phyloP scores from a whole-genome alignment of 2,329 filamentous ascomycete genomes.

The Penicillium sp. region DNA sequence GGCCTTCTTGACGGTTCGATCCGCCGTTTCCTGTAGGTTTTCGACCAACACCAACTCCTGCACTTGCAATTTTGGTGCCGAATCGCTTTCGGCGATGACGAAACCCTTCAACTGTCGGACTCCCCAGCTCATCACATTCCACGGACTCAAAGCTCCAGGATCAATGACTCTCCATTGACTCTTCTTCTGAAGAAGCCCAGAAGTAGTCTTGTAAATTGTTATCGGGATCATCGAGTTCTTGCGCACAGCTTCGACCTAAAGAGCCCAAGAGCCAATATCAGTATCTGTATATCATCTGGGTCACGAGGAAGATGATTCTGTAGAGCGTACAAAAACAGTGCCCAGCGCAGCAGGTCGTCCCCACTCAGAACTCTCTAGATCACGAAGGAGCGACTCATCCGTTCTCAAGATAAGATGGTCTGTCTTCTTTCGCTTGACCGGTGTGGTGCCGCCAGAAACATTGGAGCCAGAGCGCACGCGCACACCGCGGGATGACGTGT shows the following conservation, averaged over 20 bases:
- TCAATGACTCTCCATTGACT: conserved; percentile 62
- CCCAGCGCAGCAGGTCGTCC: conserved; percentile 80
- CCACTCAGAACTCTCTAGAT: conserved; percentile 74
- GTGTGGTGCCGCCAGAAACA: background rate
- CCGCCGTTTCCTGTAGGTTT: conserved; percentile 61
- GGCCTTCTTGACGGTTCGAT: conserved; percentile 53
- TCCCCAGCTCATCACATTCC: conserved; percentile 74
- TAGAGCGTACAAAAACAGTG: conserved; percentile 63
- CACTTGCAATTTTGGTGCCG: conserved; percentile 36
- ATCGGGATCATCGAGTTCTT: conserved; percentile 71
- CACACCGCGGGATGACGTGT: conserved; percentile 48
- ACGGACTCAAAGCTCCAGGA: conserved; percentile 57
- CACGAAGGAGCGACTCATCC: conserved; percentile 66
- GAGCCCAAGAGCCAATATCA: background rate
- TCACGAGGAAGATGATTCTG: background rate
- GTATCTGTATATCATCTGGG: background rate
- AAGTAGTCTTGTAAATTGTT: conserved; percentile 65
- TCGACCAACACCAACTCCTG: conserved; percentile 52
- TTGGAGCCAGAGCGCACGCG: conserved; percentile 19
- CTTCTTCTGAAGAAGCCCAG: conserved; percentile 70
- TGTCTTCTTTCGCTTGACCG: conserved; percentile 30
- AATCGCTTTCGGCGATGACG: conserved; percentile 48
- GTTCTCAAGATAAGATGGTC: conserved; percentile 56
- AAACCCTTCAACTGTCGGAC: conserved; percentile 65
- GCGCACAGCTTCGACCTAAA: conserved; percentile 67